A percentile compares a stretch with the other conserved stretches of the same genome.
Evolutionary conservation across 768 basidiomycete genomes (phyloP).

Genomic region (Rubroboletus satanas): DNA sequence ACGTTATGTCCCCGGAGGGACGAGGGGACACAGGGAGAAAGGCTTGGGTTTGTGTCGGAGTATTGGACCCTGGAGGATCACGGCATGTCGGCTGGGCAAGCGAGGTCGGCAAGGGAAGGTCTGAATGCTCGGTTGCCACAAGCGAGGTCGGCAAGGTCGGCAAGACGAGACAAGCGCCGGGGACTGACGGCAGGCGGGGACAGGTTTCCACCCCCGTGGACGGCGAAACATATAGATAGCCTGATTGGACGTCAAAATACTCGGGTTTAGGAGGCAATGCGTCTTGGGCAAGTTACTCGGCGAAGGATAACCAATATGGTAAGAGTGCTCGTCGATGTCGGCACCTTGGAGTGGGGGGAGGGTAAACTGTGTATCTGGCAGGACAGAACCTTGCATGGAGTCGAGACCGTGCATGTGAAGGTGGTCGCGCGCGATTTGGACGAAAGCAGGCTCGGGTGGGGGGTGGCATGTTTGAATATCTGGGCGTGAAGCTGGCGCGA

Average conservation of each 20-base stretch:
- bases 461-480: constrained; percentile 68
- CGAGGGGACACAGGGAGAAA: no score
- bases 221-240: no score
- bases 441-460: constrained; percentile 51
- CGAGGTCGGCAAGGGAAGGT: no score
- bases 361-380: constrained; percentile 76
- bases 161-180: no score
- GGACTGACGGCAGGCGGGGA: no score
- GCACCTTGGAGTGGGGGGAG: constrained; percentile 81
- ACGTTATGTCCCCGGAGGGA: no score
- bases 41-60: no score
- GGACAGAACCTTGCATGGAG: constrained; percentile 70
- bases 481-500: constrained; percentile 77
- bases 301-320: constrained; percentile 70
- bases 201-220: no score
- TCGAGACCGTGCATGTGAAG: constrained; percentile 79
- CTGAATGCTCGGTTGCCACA: no score
- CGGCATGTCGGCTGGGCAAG: no score
- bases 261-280: constrained; percentile 61
- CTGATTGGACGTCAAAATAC: constrained; percentile 53
- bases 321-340: constrained; percentile 86
- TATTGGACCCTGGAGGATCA: no score
- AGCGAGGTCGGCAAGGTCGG: no score
- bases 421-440: constrained; percentile 78
- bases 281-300: constrained; percentile 50